Conservation (phyloP, 129 eudicot species). For the Erigeron canadensis region DNA sequence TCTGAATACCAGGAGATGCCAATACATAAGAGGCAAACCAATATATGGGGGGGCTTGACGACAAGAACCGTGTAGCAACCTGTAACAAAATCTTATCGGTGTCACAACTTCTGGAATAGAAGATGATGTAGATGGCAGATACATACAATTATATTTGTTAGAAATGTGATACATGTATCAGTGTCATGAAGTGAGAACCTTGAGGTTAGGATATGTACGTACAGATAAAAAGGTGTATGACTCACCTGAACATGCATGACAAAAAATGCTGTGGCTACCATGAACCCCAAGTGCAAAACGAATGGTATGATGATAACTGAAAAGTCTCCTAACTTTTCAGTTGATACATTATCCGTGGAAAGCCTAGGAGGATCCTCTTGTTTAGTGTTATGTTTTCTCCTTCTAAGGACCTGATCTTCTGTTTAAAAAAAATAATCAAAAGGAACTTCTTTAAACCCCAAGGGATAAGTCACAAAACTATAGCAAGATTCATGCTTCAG, state of each 20-base stretch:
- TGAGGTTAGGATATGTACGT: too few species aligned
- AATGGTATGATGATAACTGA: conserved; percentile 64
- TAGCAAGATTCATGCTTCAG: neutral
- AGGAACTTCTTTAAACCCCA: neutral
- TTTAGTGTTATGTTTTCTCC: conserved; percentile 36
- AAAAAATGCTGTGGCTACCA: conserved; percentile 78
- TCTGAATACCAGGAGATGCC: conserved; percentile 32
- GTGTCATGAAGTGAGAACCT: neutral
- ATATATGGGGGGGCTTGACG: conserved; percentile 79
- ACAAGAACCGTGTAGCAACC: conserved; percentile 92
- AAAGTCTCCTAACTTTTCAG: conserved; percentile 31
- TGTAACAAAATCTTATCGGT: conserved; percentile 30
- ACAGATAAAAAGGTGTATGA: neutral
- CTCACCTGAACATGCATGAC: conserved; percentile 99
- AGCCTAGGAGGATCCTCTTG: conserved; percentile 16
- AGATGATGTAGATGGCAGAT: neutral
- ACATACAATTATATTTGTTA: neutral
- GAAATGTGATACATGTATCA: neutral
- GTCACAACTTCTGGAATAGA: neutral
- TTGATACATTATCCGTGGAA: conserved; percentile 29
- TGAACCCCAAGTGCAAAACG: conserved; percentile 75
- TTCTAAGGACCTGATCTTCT: conserved; percentile 45
- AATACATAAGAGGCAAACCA: conserved; percentile 77
- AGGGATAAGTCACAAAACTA: neutral
- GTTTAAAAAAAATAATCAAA: conserved; percentile 18